These are phyloP conservation scores for Coemansia sp. DNA, from an alignment of 371 early-diverging fungal species.

Conservation along the genomic window DNA sequence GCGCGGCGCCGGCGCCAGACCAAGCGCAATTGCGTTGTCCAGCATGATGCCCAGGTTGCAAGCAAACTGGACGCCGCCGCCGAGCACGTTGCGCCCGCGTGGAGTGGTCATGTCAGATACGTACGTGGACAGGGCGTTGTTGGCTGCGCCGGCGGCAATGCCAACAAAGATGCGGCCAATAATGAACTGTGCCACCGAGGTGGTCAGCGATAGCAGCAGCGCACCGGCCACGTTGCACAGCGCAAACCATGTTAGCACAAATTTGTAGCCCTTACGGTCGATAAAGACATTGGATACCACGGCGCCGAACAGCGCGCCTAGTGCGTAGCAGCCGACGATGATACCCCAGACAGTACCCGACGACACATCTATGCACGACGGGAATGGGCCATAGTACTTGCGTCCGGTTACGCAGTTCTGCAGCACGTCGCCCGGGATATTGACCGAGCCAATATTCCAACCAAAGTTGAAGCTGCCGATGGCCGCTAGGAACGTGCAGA, in stretches of 20 bases:
- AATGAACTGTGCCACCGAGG: conserved; percentile 55
- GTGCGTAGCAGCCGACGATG: conserved; percentile 50
- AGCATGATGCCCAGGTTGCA: conserved; percentile 76
- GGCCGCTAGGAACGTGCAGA: conserved; percentile 47
- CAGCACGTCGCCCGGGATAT: conserved; percentile 50
- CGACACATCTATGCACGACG: conserved; percentile 45
- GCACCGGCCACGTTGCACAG: conserved; percentile 47
- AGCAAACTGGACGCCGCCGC: conserved; percentile 74
- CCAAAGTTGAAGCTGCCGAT: conserved; percentile 53
- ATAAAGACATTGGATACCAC: conserved; percentile 44
- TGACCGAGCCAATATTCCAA: conserved; percentile 51
- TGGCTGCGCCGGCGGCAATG: conserved; percentile 76
- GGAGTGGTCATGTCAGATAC: conserved; percentile 78
- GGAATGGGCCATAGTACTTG: conserved; percentile 49
- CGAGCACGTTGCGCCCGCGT: conserved; percentile 68
- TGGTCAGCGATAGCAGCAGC: conserved; percentile 48
- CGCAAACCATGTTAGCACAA: conserved; percentile 47
- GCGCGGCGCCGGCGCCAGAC: conserved; percentile 59
- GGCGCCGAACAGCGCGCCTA: conserved; percentile 47
- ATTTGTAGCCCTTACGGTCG: conserved; percentile 49
- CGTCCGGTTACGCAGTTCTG: conserved; percentile 50
- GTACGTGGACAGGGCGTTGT: conserved; percentile 77
- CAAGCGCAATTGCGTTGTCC: conserved; percentile 62
- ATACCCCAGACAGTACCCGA: conserved; percentile 47
- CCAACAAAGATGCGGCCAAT: conserved; percentile 84